These are phyloP conservation scores for Pseudogymnoascus sp. DNA, from an alignment of 2,329 filamentous ascomycete species.

Conservation along the genomic window DNA sequence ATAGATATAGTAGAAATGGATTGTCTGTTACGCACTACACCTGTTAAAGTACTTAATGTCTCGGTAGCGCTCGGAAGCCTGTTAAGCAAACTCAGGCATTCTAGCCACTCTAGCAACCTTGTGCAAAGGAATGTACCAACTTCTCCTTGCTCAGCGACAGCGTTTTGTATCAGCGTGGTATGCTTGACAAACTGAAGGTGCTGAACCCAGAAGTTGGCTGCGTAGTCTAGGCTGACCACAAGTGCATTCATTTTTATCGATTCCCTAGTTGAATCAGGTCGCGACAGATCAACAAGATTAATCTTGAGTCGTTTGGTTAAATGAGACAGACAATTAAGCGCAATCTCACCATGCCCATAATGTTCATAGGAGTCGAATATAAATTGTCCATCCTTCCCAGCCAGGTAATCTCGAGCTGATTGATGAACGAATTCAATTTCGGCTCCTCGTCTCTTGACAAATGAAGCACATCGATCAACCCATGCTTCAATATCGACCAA, in stretches of 20 bases:
- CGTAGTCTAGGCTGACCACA: constrained; percentile 20
- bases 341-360: constrained; percentile 18
- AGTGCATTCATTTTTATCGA: constrained; percentile 14
- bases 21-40: constrained; percentile 14
- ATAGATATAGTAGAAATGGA: neutral
- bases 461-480: constrained; percentile 23
- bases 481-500: constrained; percentile 10
- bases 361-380: constrained; percentile 18
- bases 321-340: constrained; percentile 21
- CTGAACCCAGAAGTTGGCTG: constrained; percentile 24
- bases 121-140: constrained; percentile 20
- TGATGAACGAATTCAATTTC: constrained; percentile 27
- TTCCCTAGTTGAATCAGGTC: constrained; percentile 19
- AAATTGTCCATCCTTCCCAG: constrained; percentile 15
- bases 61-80: constrained; percentile 18
- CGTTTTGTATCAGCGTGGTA: constrained; percentile 12
- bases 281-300: constrained; percentile 23
- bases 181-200: constrained; percentile 18
- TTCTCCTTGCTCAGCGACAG: constrained; percentile 9
- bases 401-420: constrained; percentile 26
- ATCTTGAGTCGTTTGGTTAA: constrained; percentile 21
- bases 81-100: constrained; percentile 24
- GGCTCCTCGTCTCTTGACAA: constrained; percentile 20
- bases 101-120: constrained; percentile 26
- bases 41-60: constrained; percentile 16